Conservation (phyloP, 2,329 filamentous ascomycete species). For the Colletotrichum sansevieriae region DNA sequence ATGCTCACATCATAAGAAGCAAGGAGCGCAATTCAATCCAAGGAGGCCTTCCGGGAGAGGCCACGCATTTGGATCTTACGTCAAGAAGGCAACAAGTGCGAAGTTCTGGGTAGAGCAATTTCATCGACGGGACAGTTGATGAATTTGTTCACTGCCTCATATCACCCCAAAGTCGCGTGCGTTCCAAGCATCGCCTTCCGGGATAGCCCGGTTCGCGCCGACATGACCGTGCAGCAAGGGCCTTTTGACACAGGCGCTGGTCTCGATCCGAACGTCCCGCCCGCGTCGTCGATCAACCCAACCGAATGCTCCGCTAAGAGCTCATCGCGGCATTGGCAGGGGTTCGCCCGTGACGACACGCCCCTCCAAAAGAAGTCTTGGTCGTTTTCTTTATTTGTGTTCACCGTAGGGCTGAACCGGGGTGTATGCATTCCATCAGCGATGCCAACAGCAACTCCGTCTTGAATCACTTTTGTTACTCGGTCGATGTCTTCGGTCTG, state of each 20-base stretch:
- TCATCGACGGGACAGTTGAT: too few species aligned
- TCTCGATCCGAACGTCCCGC: conserved; percentile 37
- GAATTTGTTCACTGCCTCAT: neutral
- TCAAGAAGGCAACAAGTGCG: too few species aligned
- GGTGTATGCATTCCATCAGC: conserved; percentile 4
- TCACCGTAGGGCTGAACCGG: conserved; percentile 27
- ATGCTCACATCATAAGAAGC: too few species aligned
- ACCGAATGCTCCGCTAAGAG: conserved; percentile 26
- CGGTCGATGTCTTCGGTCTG: too few species aligned
- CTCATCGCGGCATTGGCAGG: conserved; percentile 10
- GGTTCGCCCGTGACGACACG: conserved; percentile 20
- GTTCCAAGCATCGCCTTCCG: conserved; percentile 7
- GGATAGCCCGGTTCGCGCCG: conserved; percentile 22
- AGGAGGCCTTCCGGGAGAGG: too few species aligned
- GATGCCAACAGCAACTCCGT: neutral
- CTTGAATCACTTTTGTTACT: too few species aligned
- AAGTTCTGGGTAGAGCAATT: too few species aligned
- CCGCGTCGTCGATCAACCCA: conserved; percentile 33
- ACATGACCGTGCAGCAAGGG: conserved; percentile 26
- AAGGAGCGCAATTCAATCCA: too few species aligned
- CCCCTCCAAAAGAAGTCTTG: conserved; percentile 9
- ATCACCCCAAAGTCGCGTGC: neutral
- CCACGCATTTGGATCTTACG: too few species aligned
- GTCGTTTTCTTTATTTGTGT: neutral
- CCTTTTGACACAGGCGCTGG: conserved; percentile 26